Evolutionary conservation across 257 asterid genomes (phyloP).

Genomic region (Phtheirospermum japonicum): DNA sequence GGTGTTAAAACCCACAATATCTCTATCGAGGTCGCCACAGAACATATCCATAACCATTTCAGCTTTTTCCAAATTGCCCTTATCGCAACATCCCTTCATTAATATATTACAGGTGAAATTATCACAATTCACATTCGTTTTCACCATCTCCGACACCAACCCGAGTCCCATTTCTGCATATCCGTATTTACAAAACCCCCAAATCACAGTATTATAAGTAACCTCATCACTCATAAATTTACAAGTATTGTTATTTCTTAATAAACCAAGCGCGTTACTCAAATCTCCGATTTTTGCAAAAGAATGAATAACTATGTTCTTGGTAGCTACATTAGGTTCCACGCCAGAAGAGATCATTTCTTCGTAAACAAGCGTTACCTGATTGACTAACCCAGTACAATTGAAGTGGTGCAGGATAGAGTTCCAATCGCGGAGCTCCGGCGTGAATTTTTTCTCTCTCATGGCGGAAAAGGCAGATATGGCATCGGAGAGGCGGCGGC

Average conservation of each 20-base stretch:
- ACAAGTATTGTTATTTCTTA: constrained; percentile 39
- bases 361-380: constrained; percentile 62
- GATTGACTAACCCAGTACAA: constrained; percentile 53
- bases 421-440: constrained; percentile 58
- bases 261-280: constrained; percentile 45
- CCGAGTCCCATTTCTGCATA: constrained; percentile 59
- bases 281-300: constrained; percentile 62
- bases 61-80: constrained; percentile 64
- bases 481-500: constrained; percentile 70
- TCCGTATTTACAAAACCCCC: constrained; percentile 78
- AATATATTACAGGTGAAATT: constrained; percentile 70
- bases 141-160: constrained; percentile 75
- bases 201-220: constrained; percentile 80
- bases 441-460: constrained; percentile 55
- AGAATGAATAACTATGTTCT: constrained; percentile 68
- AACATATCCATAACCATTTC: constrained; percentile 54
- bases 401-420: constrained; percentile 66
- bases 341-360: constrained; percentile 59
- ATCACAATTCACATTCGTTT: constrained; percentile 47
- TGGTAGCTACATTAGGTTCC: constrained; percentile 53
- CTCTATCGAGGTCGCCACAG: constrained; percentile 37
- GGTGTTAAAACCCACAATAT: constrained; percentile 69
- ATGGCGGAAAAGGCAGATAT: constrained; percentile 54
- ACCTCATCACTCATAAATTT: constrained; percentile 49
- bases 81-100: constrained; percentile 74